Evolutionary conservation across 164 flowering plant genomes (phyloP), one percentile per base, ranked within the genome.

Genomic region (Berberis vulgaris): DNA sequence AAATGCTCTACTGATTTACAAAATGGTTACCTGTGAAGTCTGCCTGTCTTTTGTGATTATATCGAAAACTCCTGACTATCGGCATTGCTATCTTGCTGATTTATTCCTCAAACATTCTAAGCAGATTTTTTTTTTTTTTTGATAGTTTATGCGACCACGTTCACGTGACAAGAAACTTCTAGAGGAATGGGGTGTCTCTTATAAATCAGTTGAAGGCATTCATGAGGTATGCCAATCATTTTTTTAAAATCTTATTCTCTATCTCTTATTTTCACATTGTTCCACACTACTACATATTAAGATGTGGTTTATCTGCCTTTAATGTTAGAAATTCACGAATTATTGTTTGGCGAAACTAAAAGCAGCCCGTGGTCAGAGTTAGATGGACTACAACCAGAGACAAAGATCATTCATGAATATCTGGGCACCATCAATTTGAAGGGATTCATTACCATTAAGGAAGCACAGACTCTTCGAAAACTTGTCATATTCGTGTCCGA

Each of bases 301-400:
- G 26, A 26, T 26, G 26, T 26, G 26, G 26, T 26, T 26, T 26
- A 26, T 26, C 26, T 26, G 26, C 26, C 26, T 26, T 26, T 26
- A 26, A 26, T 26, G 26, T 26, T 26, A 26, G 26, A 26, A 26
- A 26, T 26, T 26, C 26, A 26, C 26, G 26, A 26, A 26, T 26
- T 26, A 26, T 26, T 26, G 26, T 26, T 26, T 26, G 0, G 26
- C 26, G 26, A 26, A 26, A 26, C 26, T 69, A 85, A 62, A 78
- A 89, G 81, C 71, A 86, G 82, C 69, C 98, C 96, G 6, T 93
- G 98, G 98, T 93, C 94, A 60, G 98, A 93, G 71, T 71, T 93
- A 43, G 98, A 89, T 62, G 98, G 96, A 49, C 94, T 93, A 72
- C 98, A 89, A 77, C 88, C 96, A 44, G 97, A 93, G 80, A 85